Evolutionary conservation across 257 asterid species (phyloP).

Genomic region (Solanum megistacrolobum): DNA sequence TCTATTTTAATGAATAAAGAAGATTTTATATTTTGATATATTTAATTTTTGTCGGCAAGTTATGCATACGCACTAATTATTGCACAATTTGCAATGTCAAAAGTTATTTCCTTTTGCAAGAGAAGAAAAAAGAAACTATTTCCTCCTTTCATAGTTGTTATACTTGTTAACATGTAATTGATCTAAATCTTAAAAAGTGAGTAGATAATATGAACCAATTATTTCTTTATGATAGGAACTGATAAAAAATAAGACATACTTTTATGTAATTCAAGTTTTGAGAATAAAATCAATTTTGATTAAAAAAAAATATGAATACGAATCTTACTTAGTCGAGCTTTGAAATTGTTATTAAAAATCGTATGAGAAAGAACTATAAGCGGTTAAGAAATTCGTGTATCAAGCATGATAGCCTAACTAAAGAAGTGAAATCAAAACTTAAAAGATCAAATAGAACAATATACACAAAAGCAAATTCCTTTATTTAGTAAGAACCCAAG

Average conservation of each 20-base stretch:
- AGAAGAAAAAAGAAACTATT: neutral
- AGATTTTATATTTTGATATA: neutral
- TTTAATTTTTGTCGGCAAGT: neutral
- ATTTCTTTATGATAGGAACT: neutral
- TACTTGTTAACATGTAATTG: neutral
- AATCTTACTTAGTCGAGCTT: neutral
- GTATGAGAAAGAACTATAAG: neutral
- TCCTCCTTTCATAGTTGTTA: neutral
- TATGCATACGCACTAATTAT: neutral
- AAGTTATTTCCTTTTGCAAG: neutral
- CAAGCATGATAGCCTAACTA: neutral
- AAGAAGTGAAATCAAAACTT: neutral
- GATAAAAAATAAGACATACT: neutral
- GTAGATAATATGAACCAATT: neutral
- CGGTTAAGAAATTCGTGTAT: neutral
- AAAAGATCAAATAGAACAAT: neutral
- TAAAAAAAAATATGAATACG: neutral
- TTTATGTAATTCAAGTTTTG: neutral
- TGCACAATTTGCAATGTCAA: neutral
- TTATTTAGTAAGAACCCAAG: neutral
- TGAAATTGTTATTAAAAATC: fast-evolving
- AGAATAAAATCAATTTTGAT: neutral
- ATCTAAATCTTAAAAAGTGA: neutral
- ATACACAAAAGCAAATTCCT: neutral
- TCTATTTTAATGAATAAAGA: neutral